Evolutionary conservation across 495 filamentous ascomycete species (phyloP).

Genomic region (Penicillium lividum): DNA sequence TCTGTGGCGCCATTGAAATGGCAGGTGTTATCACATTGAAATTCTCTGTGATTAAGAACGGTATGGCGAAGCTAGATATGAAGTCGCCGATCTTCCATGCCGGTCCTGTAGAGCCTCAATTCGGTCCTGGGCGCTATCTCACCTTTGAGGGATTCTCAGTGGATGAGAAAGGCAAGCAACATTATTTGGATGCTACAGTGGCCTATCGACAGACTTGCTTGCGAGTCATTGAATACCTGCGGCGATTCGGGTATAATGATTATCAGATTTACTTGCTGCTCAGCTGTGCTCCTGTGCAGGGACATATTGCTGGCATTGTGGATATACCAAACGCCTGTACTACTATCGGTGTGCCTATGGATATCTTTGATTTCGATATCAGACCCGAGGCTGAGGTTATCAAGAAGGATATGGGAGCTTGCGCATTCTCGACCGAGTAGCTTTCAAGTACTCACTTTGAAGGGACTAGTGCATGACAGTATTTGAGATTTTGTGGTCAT

Average conservation of each 20-base stretch:
- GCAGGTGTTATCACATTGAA: slow-evolving; percentile 91
- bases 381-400: slow-evolving; percentile 63
- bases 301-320: slow-evolving; percentile 91
- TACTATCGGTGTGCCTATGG: slow-evolving; percentile 85
- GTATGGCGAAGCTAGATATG: slow-evolving; percentile 73
- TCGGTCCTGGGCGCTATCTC: slow-evolving; percentile 80
- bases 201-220: slow-evolving; percentile 88
- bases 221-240: slow-evolving; percentile 82
- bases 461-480: background rate
- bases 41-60: slow-evolving; percentile 84
- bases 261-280: slow-evolving; percentile 92
- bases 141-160: slow-evolving; percentile 96
- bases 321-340: slow-evolving; percentile 88
- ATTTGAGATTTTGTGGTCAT: background rate
- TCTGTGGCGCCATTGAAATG: slow-evolving; percentile 98
- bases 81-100: slow-evolving; percentile 89
- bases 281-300: slow-evolving; percentile 87
- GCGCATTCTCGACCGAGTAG: slow-evolving; percentile 63
- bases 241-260: slow-evolving; percentile 72
- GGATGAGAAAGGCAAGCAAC: slow-evolving; percentile 87
- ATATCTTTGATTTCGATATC: slow-evolving; percentile 97
- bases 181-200: slow-evolving; percentile 90
- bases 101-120: slow-evolving; percentile 89
- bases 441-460: background rate
- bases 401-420: slow-evolving; percentile 72